Base-by-base conservation (phyloP, 2,329 filamentous ascomycete species). In the Colletotrichum navitas region DNA sequence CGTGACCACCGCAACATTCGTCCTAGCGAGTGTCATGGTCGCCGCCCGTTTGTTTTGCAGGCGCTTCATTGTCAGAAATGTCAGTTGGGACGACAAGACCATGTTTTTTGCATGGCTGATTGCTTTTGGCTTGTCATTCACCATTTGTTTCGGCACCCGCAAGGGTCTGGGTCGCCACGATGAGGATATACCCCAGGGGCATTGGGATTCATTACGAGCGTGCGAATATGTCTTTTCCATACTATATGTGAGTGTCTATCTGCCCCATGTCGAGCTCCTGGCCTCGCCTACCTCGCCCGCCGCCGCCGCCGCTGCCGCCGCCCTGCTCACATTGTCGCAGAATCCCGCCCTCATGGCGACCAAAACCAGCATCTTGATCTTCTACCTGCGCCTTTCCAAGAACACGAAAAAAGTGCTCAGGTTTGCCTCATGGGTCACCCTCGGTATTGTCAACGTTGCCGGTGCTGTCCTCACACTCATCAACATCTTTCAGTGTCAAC, bases 361-460 rank as follows among this genome's bases (percentile, higher is more conserved):
- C 62, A 98, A 98, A 82, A 94, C 93, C 0, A 97, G 94, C n/a
- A 93, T 98, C 76, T 86, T 98, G 69, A 87, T 96, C 64, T 98
- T 98, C 81, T 98, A 97, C 82, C 86, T 98, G 61, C 91, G 92
- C 51, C 86, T 98, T 59, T 93, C 94, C 34, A 92, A 91, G 76
- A 93, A 94, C 71, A 91, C 89, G 0, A 90, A 97, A 75, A 89
- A 90, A 74, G 85, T 95, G 61, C 91, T 97, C 74, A 90, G 92
- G 71, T 89, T 92, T 81, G 91, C 91, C n/a, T 96, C 94, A n/a
- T 94, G 94, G 85, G 85, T 87, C 5, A 94, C 93, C 0, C 84
- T 98, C 1, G 85, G 85, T 59, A 86, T 97, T 29, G 94, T 97
- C 79, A 97, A 96, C 77, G 79, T 91, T 10, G 92, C 93, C 39